Conservation (phyloP, 176 grass and related monocot genomes). For the Aegilops speltoides region DNA sequence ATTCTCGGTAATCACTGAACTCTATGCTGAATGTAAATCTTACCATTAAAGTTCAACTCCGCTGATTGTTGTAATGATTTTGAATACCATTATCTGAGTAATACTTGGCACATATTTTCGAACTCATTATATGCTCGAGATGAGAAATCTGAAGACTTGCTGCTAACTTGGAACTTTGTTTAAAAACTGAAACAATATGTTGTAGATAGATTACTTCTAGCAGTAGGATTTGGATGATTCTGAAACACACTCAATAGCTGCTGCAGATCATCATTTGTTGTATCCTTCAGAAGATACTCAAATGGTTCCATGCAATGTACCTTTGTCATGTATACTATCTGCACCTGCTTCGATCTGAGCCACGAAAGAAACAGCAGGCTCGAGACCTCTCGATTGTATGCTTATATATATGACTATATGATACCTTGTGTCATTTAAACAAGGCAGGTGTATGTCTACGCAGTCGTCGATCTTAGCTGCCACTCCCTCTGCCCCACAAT, state of each 20-base stretch:
- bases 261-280: neutral
- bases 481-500: too few species aligned
- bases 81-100: neutral
- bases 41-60: neutral
- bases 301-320: too few species aligned
- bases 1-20: neutral
- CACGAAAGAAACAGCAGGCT: too few species aligned
- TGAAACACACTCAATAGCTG: neutral
- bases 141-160: neutral
- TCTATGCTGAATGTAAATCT: neutral
- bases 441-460: too few species aligned
- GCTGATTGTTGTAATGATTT: neutral
- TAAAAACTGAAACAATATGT: neutral
- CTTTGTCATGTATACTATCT: too few species aligned
- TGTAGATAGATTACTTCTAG: neutral
- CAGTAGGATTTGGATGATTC: neutral
- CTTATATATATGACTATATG: too few species aligned
- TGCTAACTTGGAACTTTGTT: neutral
- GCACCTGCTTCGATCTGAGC: too few species aligned
- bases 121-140: neutral
- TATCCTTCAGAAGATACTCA: neutral
- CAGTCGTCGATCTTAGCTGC: too few species aligned
- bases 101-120: neutral
- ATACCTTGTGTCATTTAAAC: too few species aligned
- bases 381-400: too few species aligned